Evolutionary conservation across 352 stramenopile species (phyloP).

Genomic region (Thalassiosira pacifica): DNA sequence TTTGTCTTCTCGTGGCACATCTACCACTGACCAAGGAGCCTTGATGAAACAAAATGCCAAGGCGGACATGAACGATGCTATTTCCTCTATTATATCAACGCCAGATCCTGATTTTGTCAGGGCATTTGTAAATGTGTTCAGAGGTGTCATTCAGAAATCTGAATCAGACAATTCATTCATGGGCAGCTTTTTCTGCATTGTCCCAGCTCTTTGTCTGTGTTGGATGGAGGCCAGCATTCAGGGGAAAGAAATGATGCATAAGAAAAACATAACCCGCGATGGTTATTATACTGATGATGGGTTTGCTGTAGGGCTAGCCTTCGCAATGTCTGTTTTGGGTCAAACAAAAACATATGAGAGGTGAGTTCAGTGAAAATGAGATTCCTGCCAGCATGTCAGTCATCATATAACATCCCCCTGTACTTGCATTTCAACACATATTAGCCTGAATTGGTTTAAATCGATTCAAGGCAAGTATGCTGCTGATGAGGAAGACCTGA

Average conservation of each 20-base stretch:
- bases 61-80: conserved; percentile 24
- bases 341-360: conserved; percentile 60
- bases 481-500: conserved; percentile 58
- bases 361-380: conserved; percentile 33
- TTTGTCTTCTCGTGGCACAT: conserved; percentile 15
- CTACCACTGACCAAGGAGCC: background rate
- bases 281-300: conserved; percentile 96
- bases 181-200: conserved; percentile 90
- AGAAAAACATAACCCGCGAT: conserved; percentile 90
- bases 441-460: conserved; percentile 66
- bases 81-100: conserved; percentile 32
- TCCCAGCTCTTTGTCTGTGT: conserved; percentile 68
- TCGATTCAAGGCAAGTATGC: conserved; percentile 65
- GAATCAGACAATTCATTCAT: conserved; percentile 64
- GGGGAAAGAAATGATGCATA: conserved; percentile 95
- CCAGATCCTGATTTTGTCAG: conserved; percentile 94
- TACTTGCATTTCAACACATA: background rate
- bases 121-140: conserved; percentile 81
- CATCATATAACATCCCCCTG: background rate
- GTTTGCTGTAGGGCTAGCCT: conserved; percentile 94
- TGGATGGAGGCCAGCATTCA: conserved; percentile 72
- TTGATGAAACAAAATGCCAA: conserved; percentile 15
- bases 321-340: conserved; percentile 88
- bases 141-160: conserved; percentile 83
- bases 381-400: background rate